A percentile compares a stretch with the other conserved stretches of the same genome.
These are phyloP conservation scores for Musa acuminata DNA, from an alignment of 176 grass and related monocot species.

Conservation along the genomic window DNA sequence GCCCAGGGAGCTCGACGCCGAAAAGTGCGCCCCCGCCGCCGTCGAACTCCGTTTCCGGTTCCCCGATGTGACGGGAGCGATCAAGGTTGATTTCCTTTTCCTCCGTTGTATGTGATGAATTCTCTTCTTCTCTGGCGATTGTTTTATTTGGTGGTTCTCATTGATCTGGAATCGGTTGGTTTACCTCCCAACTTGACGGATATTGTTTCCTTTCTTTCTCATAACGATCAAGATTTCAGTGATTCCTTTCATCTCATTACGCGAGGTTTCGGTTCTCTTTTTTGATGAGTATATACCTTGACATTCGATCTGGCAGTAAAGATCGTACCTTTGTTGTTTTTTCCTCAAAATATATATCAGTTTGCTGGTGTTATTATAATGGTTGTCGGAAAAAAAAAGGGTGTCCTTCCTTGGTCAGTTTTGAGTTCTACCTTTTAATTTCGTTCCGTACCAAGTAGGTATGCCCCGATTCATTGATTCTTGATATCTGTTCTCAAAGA, in stretches of 20 bases:
- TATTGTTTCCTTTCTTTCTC: neutral
- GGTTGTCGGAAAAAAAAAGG: too few species aligned
- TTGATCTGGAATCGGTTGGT: too few species aligned
- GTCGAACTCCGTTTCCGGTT: neutral
- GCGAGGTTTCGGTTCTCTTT: neutral
- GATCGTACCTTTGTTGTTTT: neutral
- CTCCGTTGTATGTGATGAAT: neutral
- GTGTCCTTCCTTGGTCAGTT: too few species aligned
- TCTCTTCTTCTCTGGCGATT: neutral
- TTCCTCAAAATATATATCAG: neutral
- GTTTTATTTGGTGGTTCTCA: neutral
- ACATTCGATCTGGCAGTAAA: too few species aligned
- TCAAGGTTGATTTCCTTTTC: conserved; percentile 5
- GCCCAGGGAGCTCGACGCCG: neutral
- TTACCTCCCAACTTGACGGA: neutral
- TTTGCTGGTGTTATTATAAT: too few species aligned
- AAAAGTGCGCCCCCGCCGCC: conserved; percentile 5
- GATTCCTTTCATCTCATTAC: neutral
- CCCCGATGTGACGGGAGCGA: neutral
- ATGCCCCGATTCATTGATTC: too few species aligned
- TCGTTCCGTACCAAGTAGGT: too few species aligned
- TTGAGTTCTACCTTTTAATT: too few species aligned
- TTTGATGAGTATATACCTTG: neutral
- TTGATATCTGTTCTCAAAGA: neutral
- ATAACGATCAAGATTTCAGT: neutral